A percentile compares a stretch with the other conserved stretches of the same genome.
Evolutionary conservation across 2,329 filamentous ascomycete genomes (phyloP).

Genomic region (Diplodia corticola): DNA sequence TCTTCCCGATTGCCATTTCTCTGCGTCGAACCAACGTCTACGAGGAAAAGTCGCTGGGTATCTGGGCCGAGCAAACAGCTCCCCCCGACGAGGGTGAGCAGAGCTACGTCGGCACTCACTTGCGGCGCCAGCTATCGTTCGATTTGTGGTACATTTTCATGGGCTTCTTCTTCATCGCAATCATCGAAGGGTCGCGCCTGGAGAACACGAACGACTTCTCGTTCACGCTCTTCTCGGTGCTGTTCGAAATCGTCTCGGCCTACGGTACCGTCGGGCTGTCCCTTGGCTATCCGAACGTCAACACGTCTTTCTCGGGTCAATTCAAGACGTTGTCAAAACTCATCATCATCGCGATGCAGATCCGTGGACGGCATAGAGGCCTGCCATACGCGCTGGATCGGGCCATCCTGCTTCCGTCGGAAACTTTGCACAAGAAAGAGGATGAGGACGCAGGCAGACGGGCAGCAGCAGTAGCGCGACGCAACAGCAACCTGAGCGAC

Average conservation of each 20-base stretch:
- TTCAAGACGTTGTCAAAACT: constrained; percentile 72
- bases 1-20: constrained; percentile 94
- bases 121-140: constrained; percentile 91
- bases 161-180: constrained; percentile 88
- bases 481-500: constrained; percentile 32
- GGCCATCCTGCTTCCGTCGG: constrained; percentile 67
- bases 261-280: constrained; percentile 86
- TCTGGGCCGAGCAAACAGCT: constrained; percentile 57
- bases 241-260: constrained; percentile 46
- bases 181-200: constrained; percentile 76
- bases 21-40: constrained; percentile 95
- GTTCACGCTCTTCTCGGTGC: constrained; percentile 51
- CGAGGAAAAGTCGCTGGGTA: constrained; percentile 82
- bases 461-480: constrained; percentile 26
- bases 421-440: constrained; percentile 63
- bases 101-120: constrained; percentile 86
- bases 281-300: constrained; percentile 73
- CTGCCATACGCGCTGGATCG: constrained; percentile 68
- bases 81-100: constrained; percentile 52
- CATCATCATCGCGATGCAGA: constrained; percentile 66
- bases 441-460: constrained; percentile 52
- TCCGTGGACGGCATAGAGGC: constrained; percentile 65
- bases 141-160: constrained; percentile 97
- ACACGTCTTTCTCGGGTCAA: constrained; percentile 79
- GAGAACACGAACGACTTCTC: constrained; percentile 58